Evolutionary conservation across 805 yeast species (phyloP), one percentile per base, ranked within the genome.

Genomic region (Cyberlindnera samutprakarnensis): DNA sequence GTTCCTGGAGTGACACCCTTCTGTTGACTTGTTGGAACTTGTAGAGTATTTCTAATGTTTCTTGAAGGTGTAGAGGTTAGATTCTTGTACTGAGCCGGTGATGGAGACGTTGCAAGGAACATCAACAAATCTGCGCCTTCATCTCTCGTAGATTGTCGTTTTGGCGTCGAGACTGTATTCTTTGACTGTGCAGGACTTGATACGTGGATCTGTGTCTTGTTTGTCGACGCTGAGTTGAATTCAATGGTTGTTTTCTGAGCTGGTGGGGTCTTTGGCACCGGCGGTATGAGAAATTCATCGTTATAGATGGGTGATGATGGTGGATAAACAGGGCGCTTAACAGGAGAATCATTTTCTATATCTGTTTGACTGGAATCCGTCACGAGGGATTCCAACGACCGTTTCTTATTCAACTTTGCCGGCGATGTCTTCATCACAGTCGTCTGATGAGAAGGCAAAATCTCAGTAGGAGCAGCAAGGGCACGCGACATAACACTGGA

Each of bases 111-210:
- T 2, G 95, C 94, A 44, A 85, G 62, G 54, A 73, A 85, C 73
- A 85, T 70, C 39, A 85, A 66, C 39, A 85, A 59, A 52, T 80
- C 90, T 1, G 94, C 95, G 11, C 94, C 95, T 55, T 82, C 92
- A 30, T 63, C 66, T 15, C 47, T 41, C 2, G 38, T 33, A 11
- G 28, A 16, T 19, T 33, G 38, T 9, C 41, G 37, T 18, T 49
- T 49, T 11, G 55, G 55, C 2, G 53, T 51, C 2, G 54, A 44
- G 4, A 39, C 32, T 18, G 30, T 27, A 11, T 34, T 31, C 17
- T 30, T 38, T 27, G 42, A 32, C 17, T 37, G 48, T 4, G 51
- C 41, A 1, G 50, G 45, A 1, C 54, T 43, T 12, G 40, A 41
- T 13, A 28, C 23, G 29, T 43, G 43, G 9, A 43, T 19, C 28